Evolutionary conservation across 441 rosid genomes (phyloP).

Genomic region (Brassica hybrid): DNA sequence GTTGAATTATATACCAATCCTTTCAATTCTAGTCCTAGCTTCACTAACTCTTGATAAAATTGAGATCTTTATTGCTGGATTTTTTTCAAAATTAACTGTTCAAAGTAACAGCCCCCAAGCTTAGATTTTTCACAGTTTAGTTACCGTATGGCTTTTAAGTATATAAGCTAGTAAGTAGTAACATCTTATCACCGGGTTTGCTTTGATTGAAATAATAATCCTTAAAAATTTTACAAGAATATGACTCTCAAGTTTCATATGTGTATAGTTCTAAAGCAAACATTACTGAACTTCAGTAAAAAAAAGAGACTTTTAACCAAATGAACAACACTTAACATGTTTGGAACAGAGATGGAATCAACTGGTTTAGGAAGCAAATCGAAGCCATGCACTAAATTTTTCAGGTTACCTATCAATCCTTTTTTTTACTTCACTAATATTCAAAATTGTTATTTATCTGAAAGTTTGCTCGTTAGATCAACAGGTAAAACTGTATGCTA

Average conservation of each 20-base stretch:
- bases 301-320: not conserved
- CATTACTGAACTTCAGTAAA: not conserved
- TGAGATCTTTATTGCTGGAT: too few species aligned
- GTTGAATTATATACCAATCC: too few species aligned
- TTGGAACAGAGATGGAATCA: constrained; percentile 6
- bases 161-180: too few species aligned
- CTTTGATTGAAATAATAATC: too few species aligned
- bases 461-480: not conserved
- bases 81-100: too few species aligned
- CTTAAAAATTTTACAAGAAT: too few species aligned
- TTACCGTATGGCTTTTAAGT: too few species aligned
- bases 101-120: too few species aligned
- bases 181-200: too few species aligned
- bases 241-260: not conserved
- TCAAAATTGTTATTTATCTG: not conserved
- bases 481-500: not conserved
- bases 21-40: too few species aligned
- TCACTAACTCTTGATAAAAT: too few species aligned
- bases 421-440: not conserved
- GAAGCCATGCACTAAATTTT: constrained; percentile 1
- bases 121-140: too few species aligned
- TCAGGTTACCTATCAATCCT: not conserved
- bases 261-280: not conserved
- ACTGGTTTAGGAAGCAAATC: constrained; percentile 8
- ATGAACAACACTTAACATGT: not conserved